These are phyloP conservation scores for Serpula lacrymans DNA, from an alignment of 768 basidiomycete genomes.

Conservation along the genomic window DNA sequence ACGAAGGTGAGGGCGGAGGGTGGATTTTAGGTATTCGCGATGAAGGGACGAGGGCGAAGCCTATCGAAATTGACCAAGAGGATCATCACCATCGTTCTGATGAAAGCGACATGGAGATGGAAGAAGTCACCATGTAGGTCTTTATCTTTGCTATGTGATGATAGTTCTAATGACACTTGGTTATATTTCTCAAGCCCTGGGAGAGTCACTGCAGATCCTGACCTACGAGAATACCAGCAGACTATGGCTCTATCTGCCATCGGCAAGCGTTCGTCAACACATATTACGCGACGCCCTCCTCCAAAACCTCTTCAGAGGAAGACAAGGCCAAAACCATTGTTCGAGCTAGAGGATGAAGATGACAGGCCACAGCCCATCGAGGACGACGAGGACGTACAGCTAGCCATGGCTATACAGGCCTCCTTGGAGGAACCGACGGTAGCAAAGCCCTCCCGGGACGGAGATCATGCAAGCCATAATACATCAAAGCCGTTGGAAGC, in stretches of 20 bases:
- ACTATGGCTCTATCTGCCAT: slow-evolving; percentile 62
- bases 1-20: slow-evolving; percentile 81
- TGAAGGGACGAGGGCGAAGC: slow-evolving; percentile 78
- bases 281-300: no score
- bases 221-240: slow-evolving; percentile 60
- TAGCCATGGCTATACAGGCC: slow-evolving; percentile 60
- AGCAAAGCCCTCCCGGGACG: no score
- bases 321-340: slow-evolving; percentile 42
- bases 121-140: slow-evolving; percentile 70
- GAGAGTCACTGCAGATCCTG: slow-evolving; percentile 45
- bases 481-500: no score
- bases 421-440: slow-evolving; percentile 53
- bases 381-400: slow-evolving; percentile 50
- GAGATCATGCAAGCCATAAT: no score
- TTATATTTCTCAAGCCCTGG: slow-evolving; percentile 24
- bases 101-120: slow-evolving; percentile 67
- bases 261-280: slow-evolving; percentile 41
- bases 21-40: slow-evolving; percentile 94
- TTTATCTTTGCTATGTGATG: neutral
- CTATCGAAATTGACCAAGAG: slow-evolving; percentile 83
- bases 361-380: slow-evolving; percentile 17
- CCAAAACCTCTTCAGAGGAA: slow-evolving; percentile 32
- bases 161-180: slow-evolving; percentile 8
- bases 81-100: slow-evolving; percentile 31
- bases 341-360: slow-evolving; percentile 52